Base-by-base conservation (phyloP, 208 protist species). In the Acanthamoeba culbertsoni region DNA sequence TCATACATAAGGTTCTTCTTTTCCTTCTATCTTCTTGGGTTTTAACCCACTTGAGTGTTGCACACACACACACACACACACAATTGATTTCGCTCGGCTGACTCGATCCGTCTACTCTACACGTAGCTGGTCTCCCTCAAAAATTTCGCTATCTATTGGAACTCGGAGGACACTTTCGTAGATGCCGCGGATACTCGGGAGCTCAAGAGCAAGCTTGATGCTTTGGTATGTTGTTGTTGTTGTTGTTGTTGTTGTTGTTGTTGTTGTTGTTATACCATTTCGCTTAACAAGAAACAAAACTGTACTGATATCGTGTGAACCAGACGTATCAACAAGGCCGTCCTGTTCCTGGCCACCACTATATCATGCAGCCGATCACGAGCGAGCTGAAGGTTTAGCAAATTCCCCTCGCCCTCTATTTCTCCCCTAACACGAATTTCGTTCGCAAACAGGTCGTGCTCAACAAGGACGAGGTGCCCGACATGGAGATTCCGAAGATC, bases 111-210 rank as follows among this genome's bases (percentile, higher is more conserved):
- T 65, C 1, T 57, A 8, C 18, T 18, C n/a, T 65, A 31, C n/a
- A 23, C 26, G 55, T 48, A 89, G 86, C 40, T 92, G 31, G 86
- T 92, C 8, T 92, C 86, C 33, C 40, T 92, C 20, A 55, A 28
- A 28, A 92, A 92, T 23, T 92, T 92, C 31, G 55, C 86, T 26
- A 75, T 92, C 20, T 92, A 92, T 35, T 92, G 86, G 86, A 33
- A 92, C 63, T 71, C 86, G 40, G 75, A 75, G n/a, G 20, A 51
- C 23, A 35, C 45, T 23, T 59, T 92, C 37, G 46, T n/a, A 12
- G 18, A 37, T 16, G 16, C 20, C 46, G 28, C 20, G 40, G 79
- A 92, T 40, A 14, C 28, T 8, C 5, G 5, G 57, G 51, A 55
- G 62, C 37, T 18, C 8, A n/a, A 92, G 42, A 40, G 40, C 45